A percentile compares a stretch with the other conserved stretches of the same genome.
Conservation (phyloP, 1,284 basidiomycete genomes). For the Meripilus lineatus region DNA sequence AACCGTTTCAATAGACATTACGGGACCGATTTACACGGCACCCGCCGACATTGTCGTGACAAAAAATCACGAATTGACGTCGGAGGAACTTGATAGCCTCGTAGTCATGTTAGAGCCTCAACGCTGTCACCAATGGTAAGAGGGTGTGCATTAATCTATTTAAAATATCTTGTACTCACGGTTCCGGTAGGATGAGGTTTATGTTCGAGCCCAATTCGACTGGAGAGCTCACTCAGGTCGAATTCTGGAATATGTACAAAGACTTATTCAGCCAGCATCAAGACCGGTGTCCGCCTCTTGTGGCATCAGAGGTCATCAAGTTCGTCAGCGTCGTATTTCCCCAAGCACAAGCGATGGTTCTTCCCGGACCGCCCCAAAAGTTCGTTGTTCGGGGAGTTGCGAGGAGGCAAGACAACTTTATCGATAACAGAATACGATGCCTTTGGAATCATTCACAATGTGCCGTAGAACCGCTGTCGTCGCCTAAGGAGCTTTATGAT, state of each 20-base stretch:
- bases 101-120: conserved; percentile 62
- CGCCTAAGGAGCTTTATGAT: conserved; percentile 58
- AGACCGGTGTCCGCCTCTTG: conserved; percentile 55
- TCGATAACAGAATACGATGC: conserved; percentile 60
- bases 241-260: conserved; percentile 87
- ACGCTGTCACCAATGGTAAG: conserved; percentile 75
- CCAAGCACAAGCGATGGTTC: conserved; percentile 78
- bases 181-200: conserved; percentile 66
- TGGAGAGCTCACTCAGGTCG: conserved; percentile 82
- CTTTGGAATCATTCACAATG: conserved; percentile 63
- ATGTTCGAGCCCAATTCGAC: conserved; percentile 70
- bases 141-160: conserved; percentile 4
- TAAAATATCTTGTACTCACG: conserved; percentile 2
- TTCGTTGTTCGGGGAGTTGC: conserved; percentile 82
- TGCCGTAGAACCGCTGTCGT: conserved; percentile 37
- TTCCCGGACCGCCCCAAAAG: conserved; percentile 59
- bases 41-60: conserved; percentile 42
- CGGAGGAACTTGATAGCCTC: conserved; percentile 60
- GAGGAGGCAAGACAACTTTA: conserved; percentile 51
- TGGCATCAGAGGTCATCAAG: conserved; percentile 86
- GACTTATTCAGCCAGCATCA: conserved; percentile 53
- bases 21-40: conserved; percentile 50
- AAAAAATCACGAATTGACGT: conserved; percentile 56
- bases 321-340: conserved; percentile 77
- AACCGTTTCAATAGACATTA: conserved; percentile 54